Percentiles rank a stretch among this genome's conserved stretches.
Conservation (phyloP, 352 stramenopile genomes). For the Pythium aphanidermatum region DNA sequence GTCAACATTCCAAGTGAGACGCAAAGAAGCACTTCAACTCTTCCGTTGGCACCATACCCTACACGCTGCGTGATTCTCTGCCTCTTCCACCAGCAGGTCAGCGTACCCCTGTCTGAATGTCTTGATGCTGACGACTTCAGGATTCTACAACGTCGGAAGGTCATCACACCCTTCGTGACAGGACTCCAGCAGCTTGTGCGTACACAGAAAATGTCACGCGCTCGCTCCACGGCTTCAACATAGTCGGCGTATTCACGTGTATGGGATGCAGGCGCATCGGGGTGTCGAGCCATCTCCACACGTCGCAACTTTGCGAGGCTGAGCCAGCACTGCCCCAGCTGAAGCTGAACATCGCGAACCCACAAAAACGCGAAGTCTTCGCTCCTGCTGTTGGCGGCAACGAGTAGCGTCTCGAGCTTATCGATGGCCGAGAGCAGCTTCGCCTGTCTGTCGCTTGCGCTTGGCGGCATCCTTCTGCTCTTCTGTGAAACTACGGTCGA, state of each 20-base stretch:
- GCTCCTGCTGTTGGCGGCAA: conserved; percentile 25
- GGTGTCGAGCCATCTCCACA: neutral
- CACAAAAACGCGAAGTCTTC: conserved; percentile 44
- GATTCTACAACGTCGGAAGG: no score
- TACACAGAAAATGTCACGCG: no score
- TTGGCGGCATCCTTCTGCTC: neutral
- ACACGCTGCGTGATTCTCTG: conserved; percentile 26
- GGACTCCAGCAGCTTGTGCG: no score
- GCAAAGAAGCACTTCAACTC: no score
- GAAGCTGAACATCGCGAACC: conserved; percentile 27
- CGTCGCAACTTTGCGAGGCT: conserved; percentile 6
- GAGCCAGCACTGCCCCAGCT: conserved; percentile 16
- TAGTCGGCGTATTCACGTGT: no score
- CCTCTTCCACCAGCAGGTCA: conserved; percentile 39
- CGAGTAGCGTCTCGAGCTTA: conserved; percentile 16
- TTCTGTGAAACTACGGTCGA: neutral
- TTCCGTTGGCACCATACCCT: no score
- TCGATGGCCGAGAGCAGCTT: conserved; percentile 9
- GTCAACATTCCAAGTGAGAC: no score
- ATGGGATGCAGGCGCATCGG: neutral
- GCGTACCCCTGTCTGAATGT: conserved; percentile 32
- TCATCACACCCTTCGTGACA: no score
- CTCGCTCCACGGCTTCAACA: no score
- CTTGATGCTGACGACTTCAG: conserved; percentile 24
- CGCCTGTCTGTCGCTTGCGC: neutral